Conservation (phyloP, 2,329 filamentous ascomycete genomes). For the Lojkania enalia region DNA sequence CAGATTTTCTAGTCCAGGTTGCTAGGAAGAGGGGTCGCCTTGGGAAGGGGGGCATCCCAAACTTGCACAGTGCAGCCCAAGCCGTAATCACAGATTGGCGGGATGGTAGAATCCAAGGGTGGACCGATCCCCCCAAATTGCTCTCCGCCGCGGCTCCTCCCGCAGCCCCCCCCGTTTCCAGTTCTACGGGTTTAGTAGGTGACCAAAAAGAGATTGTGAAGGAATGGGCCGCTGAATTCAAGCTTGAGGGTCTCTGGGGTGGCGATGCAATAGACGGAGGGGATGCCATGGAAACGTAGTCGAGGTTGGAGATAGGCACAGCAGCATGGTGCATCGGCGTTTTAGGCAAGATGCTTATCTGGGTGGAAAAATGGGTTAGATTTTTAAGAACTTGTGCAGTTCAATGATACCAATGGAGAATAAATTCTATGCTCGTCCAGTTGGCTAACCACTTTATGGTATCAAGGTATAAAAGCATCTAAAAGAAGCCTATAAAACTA, state of each 20-base stretch:
- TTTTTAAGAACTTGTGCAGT: no score
- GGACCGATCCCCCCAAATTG: conserved; percentile 76
- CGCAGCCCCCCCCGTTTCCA: conserved; percentile 40
- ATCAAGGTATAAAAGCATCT: no score
- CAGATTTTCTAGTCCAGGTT: conserved; percentile 92
- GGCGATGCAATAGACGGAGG: conserved; percentile 54
- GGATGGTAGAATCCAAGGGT: conserved; percentile 91
- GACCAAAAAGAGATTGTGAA: conserved; percentile 84
- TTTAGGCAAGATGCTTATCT: no score
- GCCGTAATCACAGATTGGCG: conserved; percentile 96
- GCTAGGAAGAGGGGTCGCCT: conserved; percentile 89
- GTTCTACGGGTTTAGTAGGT: conserved; percentile 46
- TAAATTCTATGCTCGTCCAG: no score
- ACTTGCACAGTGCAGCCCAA: conserved; percentile 84
- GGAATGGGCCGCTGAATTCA: conserved; percentile 93
- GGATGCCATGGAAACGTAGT: conserved; percentile 41
- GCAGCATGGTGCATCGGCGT: no score
- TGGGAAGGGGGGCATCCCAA: conserved; percentile 87
- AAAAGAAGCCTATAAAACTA: no score
- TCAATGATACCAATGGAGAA: no score
- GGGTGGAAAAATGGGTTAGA: no score
- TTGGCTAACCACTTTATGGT: no score
- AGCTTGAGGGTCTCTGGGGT: conserved; percentile 89
- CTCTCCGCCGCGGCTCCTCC: conserved; percentile 48
- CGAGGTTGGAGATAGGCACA: no score